phyloP scores from a whole-genome alignment of 2,329 filamentous ascomycete genomes.

The Calonectria hawksworthii region DNA sequence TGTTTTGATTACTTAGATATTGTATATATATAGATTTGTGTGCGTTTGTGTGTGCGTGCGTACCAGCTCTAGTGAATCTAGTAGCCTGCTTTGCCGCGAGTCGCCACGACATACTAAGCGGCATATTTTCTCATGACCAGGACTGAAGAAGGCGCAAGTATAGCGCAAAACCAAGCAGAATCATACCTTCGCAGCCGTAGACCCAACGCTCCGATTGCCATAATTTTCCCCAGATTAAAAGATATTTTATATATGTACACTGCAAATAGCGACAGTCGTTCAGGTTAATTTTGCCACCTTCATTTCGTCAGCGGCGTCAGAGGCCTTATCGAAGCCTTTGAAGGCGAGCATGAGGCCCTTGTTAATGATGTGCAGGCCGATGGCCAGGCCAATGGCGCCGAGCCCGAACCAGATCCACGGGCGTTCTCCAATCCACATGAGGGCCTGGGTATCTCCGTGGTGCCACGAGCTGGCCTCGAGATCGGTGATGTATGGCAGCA shows the following conservation, averaged over 20 bases:
- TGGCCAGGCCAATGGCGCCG: constrained; percentile 38
- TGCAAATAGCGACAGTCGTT: neutral
- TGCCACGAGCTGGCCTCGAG: constrained; percentile 59
- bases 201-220: neutral
- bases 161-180: neutral
- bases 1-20: neutral
- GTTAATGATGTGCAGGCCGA: constrained; percentile 23
- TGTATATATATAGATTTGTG: neutral
- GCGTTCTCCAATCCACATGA: constrained; percentile 60
- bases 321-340: constrained; percentile 28
- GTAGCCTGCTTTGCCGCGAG: neutral
- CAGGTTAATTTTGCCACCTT: constrained; percentile 42
- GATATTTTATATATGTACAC: constrained; percentile 15
- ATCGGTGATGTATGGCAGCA: constrained; percentile 51
- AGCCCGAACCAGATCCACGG: constrained; percentile 49
- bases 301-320: constrained; percentile 23
- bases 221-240: constrained; percentile 7
- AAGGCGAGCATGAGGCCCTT: constrained; percentile 31
- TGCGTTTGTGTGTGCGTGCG: neutral
- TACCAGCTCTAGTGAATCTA: neutral
- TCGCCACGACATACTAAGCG: neutral
- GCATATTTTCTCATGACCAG: neutral
- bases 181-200: neutral
- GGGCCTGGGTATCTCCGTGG: constrained; percentile 57
- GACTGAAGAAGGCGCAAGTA: neutral